A percentile compares a stretch with the other conserved stretches of the same genome.
Conservation (phyloP, 1,139 yeast species). For the Kodamaea suecica region DNA sequence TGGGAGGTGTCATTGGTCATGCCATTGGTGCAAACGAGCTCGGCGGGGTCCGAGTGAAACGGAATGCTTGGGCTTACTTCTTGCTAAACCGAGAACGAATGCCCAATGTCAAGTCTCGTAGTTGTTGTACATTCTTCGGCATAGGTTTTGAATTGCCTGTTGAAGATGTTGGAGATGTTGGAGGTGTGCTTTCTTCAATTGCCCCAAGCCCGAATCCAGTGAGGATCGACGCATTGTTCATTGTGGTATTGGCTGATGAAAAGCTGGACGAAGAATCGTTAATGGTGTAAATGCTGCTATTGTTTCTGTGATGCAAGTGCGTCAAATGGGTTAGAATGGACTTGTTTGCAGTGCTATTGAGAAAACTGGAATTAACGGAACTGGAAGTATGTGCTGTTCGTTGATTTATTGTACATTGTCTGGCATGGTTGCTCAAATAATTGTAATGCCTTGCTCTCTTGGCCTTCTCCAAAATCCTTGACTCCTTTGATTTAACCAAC, state of each 20-base stretch:
- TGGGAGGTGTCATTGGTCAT: not conserved
- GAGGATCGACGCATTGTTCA: slow-evolving; percentile 26
- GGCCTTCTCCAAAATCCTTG: slow-evolving; percentile 28
- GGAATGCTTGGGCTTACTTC: no score
- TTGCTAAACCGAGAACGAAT: slow-evolving; percentile 13
- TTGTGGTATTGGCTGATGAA: slow-evolving; percentile 22
- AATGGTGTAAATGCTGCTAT: slow-evolving; percentile 1
- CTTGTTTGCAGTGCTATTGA: slow-evolving; percentile 8
- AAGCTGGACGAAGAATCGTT: not conserved
- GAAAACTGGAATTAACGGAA: slow-evolving; percentile 9
- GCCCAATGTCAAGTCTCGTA: slow-evolving; percentile 37
- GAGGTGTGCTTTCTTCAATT: slow-evolving; percentile 41
- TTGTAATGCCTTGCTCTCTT: slow-evolving; percentile 30
- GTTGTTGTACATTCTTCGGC: slow-evolving; percentile 30
- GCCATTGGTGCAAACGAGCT: no score
- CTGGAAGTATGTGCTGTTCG: not conserved
- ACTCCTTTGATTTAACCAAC: slow-evolving; percentile 24
- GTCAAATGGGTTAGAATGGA: slow-evolving; percentile 14
- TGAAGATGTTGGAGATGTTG: slow-evolving; percentile 16
- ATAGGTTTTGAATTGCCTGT: slow-evolving; percentile 11
- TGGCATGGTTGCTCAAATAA: slow-evolving; percentile 35
- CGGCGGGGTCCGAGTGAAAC: no score
- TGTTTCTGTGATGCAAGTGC: slow-evolving; percentile 11
- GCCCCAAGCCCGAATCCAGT: slow-evolving; percentile 42
- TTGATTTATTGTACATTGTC: slow-evolving; percentile 7